phyloP scores from a whole-genome alignment of 2,329 filamentous ascomycete species.

The Pseudopyrenochaeta lycopersici region DNA sequence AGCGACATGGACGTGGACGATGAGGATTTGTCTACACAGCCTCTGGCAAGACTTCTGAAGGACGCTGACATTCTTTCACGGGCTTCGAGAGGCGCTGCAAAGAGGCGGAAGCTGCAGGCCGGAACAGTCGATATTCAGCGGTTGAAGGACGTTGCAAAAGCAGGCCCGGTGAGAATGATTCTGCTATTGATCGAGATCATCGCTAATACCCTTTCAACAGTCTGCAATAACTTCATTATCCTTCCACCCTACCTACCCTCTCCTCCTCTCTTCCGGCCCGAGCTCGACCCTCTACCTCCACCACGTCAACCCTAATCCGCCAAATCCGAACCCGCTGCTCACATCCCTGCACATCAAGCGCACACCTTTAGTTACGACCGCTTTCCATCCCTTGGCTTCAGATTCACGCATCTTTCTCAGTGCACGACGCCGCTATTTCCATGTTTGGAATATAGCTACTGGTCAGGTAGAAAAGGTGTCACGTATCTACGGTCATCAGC shows the following conservation, averaged over 20 bases:
- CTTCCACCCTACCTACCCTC: conserved; percentile 88
- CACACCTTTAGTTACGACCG: conserved; percentile 84
- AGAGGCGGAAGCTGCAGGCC: conserved; percentile 78
- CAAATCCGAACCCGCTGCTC: conserved; percentile 84
- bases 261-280: conserved; percentile 88
- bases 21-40: conserved; percentile 70
- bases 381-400: conserved; percentile 73
- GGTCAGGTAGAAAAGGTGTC: conserved; percentile 85
- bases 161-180: conserved; percentile 67
- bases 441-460: conserved; percentile 87
- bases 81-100: conserved; percentile 59
- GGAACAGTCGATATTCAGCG: conserved; percentile 92
- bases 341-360: conserved; percentile 87
- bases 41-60: conserved; percentile 81
- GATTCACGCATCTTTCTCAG: conserved; percentile 88
- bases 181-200: neutral
- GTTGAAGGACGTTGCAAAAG: conserved; percentile 82
- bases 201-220: conserved; percentile 33
- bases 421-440: conserved; percentile 88
- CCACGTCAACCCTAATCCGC: conserved; percentile 80
- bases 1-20: conserved; percentile 63
- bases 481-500: conserved; percentile 75
- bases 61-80: conserved; percentile 72
- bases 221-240: conserved; percentile 82
- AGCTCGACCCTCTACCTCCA: conserved; percentile 88